Conservation (phyloP, 2,329 filamentous ascomycete species). For the Verticillium isaacii region DNA sequence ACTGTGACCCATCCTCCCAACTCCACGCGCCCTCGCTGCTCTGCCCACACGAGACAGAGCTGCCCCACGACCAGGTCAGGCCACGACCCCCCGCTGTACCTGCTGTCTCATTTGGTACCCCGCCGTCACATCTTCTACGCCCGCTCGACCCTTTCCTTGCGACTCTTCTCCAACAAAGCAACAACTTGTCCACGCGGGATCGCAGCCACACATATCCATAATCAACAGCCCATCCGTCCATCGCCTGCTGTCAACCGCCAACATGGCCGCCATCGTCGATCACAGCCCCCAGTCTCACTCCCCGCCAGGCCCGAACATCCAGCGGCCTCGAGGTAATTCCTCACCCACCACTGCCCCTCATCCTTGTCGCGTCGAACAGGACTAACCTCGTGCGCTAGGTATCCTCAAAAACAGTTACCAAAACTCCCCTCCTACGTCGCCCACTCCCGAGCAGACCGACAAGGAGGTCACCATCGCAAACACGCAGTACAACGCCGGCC, state of each 20-base stretch:
- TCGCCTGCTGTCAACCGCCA: constrained; percentile 11
- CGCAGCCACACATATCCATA: background rate
- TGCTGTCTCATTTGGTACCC: background rate
- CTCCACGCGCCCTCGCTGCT: background rate
- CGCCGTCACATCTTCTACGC: constrained; percentile 1
- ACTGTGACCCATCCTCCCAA: background rate
- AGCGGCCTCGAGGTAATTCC: constrained; percentile 40
- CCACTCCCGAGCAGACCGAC: constrained; percentile 52
- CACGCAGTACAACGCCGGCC: constrained; percentile 89
- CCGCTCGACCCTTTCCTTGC: background rate
- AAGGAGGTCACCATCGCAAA: constrained; percentile 93
- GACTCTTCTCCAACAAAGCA: background rate
- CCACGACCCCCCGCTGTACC: background rate
- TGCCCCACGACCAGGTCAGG: background rate
- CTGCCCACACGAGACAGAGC: background rate
- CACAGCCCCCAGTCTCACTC: constrained; percentile 32
- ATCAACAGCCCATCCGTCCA: background rate
- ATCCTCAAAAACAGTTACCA: constrained; percentile 90
- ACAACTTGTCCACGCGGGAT: background rate
- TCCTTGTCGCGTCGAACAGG: background rate
- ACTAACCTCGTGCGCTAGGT: constrained; percentile 44
- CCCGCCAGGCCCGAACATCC: constrained; percentile 33
- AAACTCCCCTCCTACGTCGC: constrained; percentile 51
- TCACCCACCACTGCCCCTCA: background rate
- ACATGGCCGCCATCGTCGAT: constrained; percentile 36